Evolutionary conservation across 305 asterid species (phyloP).

Genomic region (Fraxinus ornus): DNA sequence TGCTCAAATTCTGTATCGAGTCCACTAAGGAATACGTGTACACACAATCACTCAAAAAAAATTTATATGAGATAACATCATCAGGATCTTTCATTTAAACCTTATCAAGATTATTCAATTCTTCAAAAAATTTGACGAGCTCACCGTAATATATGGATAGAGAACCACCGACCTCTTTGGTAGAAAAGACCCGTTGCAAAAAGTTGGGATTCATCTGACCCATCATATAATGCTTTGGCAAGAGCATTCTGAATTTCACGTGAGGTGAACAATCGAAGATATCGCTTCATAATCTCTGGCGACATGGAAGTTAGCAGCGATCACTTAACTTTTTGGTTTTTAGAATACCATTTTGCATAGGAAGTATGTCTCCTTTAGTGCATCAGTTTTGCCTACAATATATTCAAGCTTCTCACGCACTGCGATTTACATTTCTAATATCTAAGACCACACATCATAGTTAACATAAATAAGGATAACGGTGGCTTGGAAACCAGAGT

Average conservation of each 20-base stretch:
- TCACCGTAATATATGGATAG: background rate
- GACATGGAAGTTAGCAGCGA: no score
- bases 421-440: no score
- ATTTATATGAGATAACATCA: background rate
- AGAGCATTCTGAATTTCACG: background rate
- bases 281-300: no score
- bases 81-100: background rate
- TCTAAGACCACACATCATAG: no score
- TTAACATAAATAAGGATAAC: no score
- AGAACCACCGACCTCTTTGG: background rate
- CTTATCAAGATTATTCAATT: conserved; percentile 6
- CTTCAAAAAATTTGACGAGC: background rate
- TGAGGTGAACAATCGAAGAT: no score
- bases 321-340: no score
- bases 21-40: conserved; percentile 15
- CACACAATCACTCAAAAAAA: background rate
- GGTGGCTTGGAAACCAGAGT: no score
- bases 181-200: background rate
- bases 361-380: no score
- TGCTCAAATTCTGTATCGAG: conserved; percentile 13
- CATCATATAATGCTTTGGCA: conserved; percentile 6
- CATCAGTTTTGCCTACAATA: no score
- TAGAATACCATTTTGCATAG: no score
- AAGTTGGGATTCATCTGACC: background rate
- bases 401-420: no score